These are phyloP conservation scores for Lactarius sp. DNA, from an alignment of 768 basidiomycete species.

Conservation along the genomic window DNA sequence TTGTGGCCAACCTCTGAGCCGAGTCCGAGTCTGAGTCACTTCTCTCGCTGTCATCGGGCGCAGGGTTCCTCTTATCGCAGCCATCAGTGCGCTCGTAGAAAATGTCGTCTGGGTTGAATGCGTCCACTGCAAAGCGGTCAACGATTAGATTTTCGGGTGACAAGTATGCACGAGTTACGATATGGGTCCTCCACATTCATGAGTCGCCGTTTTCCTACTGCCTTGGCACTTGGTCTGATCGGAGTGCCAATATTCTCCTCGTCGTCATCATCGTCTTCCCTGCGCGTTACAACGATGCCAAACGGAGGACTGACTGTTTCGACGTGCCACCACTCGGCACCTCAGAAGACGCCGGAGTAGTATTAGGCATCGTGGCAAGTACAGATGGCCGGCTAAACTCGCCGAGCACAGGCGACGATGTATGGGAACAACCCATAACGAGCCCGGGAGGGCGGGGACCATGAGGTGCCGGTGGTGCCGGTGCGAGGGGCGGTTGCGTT, in stretches of 20 bases:
- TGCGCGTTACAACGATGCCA: background rate
- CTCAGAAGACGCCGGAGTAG: constrained; percentile 11
- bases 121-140: too few relatives aligned
- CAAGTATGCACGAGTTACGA: too few relatives aligned
- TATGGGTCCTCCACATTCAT: too few relatives aligned
- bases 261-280: background rate
- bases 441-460: constrained; percentile 65
- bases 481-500: constrained; percentile 44
- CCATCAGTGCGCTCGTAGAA: too few relatives aligned
- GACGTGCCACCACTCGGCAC: constrained; percentile 5
- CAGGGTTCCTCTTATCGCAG: too few relatives aligned
- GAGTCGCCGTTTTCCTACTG: constrained; percentile 77
- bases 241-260: constrained; percentile 36
- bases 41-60: too few relatives aligned
- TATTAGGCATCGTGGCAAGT: constrained; percentile 5
- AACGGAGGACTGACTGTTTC: background rate
- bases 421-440: constrained; percentile 29
- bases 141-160: too few relatives aligned
- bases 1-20: too few relatives aligned
- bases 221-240: constrained; percentile 76
- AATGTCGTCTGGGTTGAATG: too few relatives aligned
- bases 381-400: constrained; percentile 1
- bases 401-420: too few relatives aligned
- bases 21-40: too few relatives aligned
- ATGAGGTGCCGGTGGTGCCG: constrained; percentile 62